Conservation (phyloP, 2,329 filamentous ascomycete genomes). For the Akanthomyces muscarius region DNA sequence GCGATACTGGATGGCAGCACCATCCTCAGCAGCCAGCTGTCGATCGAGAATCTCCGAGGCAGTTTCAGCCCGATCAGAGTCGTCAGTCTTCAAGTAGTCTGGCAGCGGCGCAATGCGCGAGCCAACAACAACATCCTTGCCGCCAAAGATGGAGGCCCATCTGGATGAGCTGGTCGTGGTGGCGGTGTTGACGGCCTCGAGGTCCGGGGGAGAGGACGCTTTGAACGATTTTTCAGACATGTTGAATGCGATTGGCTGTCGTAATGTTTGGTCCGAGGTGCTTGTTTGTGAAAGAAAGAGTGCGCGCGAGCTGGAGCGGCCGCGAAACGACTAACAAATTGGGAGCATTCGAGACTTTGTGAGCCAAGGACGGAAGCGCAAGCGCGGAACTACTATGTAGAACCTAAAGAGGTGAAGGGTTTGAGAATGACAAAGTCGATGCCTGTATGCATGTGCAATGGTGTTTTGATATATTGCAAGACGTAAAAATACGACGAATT, state of each 20-base stretch:
- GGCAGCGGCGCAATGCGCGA: slow-evolving; percentile 49
- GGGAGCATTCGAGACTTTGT: slow-evolving; percentile 5
- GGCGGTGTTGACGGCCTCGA: slow-evolving; percentile 16
- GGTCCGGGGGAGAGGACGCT: slow-evolving; percentile 12
- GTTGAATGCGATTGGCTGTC: slow-evolving; percentile 25
- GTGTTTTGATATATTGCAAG: not conserved
- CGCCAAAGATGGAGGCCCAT: slow-evolving; percentile 37
- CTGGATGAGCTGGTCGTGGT: slow-evolving; percentile 24
- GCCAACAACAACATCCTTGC: slow-evolving; percentile 40
- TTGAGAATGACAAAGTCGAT: not conserved
- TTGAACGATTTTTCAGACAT: slow-evolving; percentile 18
- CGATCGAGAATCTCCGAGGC: slow-evolving; percentile 48
- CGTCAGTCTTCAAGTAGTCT: slow-evolving; percentile 35
- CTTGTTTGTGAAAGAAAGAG: not conserved
- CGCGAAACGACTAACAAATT: not conserved
- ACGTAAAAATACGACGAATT: not conserved
- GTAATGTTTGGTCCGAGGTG: not conserved
- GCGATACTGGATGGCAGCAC: slow-evolving; percentile 81
- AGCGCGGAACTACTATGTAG: not conserved
- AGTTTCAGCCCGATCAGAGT: slow-evolving; percentile 43
- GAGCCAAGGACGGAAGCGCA: not conserved
- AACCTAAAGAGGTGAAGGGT: not conserved
- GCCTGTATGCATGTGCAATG: not conserved
- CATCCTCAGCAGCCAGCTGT: slow-evolving; percentile 74
- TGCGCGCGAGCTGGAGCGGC: not conserved